phyloP scores from a whole-genome alignment of 2,329 filamentous ascomycete genomes.

The Xylariaceae sp. region DNA sequence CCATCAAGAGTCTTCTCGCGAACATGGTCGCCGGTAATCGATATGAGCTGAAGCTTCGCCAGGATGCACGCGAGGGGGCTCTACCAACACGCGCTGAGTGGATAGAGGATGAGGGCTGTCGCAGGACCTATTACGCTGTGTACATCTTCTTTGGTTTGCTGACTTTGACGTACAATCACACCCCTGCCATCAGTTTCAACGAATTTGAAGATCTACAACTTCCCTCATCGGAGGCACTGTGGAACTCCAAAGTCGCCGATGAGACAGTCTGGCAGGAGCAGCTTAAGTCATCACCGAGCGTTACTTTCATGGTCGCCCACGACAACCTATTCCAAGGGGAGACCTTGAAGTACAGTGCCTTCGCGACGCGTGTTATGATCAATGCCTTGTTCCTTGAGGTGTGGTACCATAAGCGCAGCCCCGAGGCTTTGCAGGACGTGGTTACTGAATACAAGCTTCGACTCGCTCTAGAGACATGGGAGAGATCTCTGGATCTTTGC shows the following conservation, averaged over 20 bases:
- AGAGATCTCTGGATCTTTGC: constrained; percentile 89
- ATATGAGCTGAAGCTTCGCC: constrained; percentile 91
- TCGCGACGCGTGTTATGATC: constrained; percentile 97
- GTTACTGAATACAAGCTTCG: constrained; percentile 98
- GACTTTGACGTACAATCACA: constrained; percentile 96
- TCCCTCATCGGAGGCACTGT: constrained; percentile 88
- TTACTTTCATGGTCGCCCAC: constrained; percentile 91
- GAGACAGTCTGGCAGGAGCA: constrained; percentile 82
- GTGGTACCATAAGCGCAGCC: constrained; percentile 98
- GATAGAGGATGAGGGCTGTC: constrained; percentile 95
- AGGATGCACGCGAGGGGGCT: constrained; percentile 75
- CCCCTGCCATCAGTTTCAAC: constrained; percentile 95
- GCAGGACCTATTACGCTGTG: constrained; percentile 95
- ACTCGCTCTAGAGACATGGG: constrained; percentile 96
- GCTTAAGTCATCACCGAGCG: constrained; percentile 64
- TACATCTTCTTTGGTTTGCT: constrained; percentile 98
- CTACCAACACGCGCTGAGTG: constrained; percentile 81
- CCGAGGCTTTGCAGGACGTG: constrained; percentile 94
- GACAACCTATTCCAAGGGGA: constrained; percentile 95
- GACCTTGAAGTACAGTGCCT: constrained; percentile 86
- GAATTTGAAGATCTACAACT: constrained; percentile 92
- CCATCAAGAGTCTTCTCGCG: constrained; percentile 94
- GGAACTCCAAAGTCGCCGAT: constrained; percentile 79
- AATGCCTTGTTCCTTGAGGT: constrained; percentile 97
- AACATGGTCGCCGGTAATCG: constrained; percentile 98